Base-by-base conservation (phyloP, 2,329 filamentous ascomycete species). In the Cladorrhinum sp. region DNA sequence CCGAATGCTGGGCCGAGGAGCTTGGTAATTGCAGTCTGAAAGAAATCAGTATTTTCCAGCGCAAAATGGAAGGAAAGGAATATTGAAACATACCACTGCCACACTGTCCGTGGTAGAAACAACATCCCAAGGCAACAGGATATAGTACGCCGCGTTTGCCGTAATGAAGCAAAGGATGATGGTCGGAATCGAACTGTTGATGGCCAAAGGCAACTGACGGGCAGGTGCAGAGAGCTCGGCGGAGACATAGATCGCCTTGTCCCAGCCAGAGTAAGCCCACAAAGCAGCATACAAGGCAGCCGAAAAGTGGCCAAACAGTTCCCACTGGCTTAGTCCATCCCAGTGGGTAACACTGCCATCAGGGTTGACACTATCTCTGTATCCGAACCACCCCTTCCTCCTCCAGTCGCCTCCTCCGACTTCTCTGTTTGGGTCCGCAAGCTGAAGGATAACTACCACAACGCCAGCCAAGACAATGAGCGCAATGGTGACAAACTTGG, bases 181-280 rank as follows among this genome's bases (percentile, higher is more conserved):
- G 0, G 82, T 83, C 0, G 84, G 80, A 30, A 87, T 78, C 0
- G 86, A 83, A 0, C 79, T 80, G 69, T 87, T 86, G 69, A 88
- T 85, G 2, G 85, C 84, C 1, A 82, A 78, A 0, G 85, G 86
- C 0, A 88, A 77, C 65, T 85, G 82, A 18, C 75, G 76, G 0
- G 77, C 79, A 0, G 82, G 82, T 0, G 76, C 69, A 0, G 76
- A 78, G 6, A 85, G 75, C 67, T 85, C 82, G 0, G 81, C 79
- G 0, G 81, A 79, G 52, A 85, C 75, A 65, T 85, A 85, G 55
- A 84, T 79, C 2, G 81, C 82, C 74, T 87, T 87, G 59, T 88
- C 86, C 86, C 86, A 88, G 0, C 86, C 86, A 0, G 82, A 85
- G 62, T 87, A 88, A 0, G 83, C 85, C 85, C 85, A 88, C 0